A percentile compares a stretch with the other conserved stretches of the same genome.
These are phyloP conservation scores for Metarhizium rileyi DNA, from an alignment of 2,329 filamentous ascomycete species.

Conservation along the genomic window DNA sequence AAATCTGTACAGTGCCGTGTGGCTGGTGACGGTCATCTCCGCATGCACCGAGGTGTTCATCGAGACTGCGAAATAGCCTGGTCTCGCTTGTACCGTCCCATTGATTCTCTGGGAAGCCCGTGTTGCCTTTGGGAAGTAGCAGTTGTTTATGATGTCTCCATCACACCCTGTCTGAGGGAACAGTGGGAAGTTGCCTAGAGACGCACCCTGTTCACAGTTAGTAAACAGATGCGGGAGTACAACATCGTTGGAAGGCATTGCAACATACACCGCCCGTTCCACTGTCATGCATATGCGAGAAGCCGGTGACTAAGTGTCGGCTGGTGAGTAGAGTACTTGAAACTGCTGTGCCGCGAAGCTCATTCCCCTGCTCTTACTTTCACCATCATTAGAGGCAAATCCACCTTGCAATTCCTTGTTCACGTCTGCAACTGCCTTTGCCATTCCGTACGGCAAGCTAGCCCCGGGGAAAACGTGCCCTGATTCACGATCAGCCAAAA, in stretches of 20 bases:
- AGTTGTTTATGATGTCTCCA: constrained; percentile 34
- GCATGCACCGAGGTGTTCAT: constrained; percentile 47
- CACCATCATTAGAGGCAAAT: constrained; percentile 34
- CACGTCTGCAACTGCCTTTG: constrained; percentile 15
- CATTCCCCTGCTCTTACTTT: constrained; percentile 1
- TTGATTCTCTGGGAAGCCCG: constrained; percentile 39
- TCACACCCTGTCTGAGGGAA: constrained; percentile 39
- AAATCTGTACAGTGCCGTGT: constrained; percentile 52
- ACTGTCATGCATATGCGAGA: constrained; percentile 42
- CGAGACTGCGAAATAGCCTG: constrained; percentile 51
- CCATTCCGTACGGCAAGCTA: constrained; percentile 33
- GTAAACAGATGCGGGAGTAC: neutral
- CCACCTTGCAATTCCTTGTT: constrained; percentile 35
- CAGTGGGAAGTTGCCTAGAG: constrained; percentile 41
- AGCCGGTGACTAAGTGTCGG: constrained; percentile 30
- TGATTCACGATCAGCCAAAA: neutral
- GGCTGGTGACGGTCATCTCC: constrained; percentile 53
- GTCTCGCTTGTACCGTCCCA: constrained; percentile 42
- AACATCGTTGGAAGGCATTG: neutral
- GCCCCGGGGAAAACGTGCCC: constrained; percentile 43
- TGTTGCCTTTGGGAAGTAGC: constrained; percentile 38
- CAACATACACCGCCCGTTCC: constrained; percentile 15
- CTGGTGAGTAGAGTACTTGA: neutral
- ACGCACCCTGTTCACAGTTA: constrained; percentile 22
- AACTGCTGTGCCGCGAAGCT: neutral